Evolutionary conservation across 2,329 filamentous ascomycete genomes (phyloP), one percentile per base, ranked within the genome.

Genomic region (Stenocarpella maydis): DNA sequence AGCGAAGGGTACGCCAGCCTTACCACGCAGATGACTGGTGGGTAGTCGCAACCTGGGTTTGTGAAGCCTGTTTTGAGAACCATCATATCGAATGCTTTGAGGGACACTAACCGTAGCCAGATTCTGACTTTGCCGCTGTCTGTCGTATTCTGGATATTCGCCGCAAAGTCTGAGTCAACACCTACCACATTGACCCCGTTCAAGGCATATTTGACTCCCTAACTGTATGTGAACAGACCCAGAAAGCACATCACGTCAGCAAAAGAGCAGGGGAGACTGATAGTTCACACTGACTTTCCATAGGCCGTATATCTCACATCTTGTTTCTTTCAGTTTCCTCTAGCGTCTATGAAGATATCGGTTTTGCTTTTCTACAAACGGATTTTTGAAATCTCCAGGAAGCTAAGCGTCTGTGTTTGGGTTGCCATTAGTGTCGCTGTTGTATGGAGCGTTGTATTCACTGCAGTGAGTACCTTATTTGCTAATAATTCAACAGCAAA

Each of bases 301-400:
- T 19, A 65, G 63, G 37, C 37, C 24, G 37, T 26, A 0, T 54
- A 34, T 8, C 10, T 65, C 28, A 17, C 63, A 10, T 37, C 37
- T 4, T 65, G 63, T 26, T 19, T 53, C 1, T 17, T 65, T 21
- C 37, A 34, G 14, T 3, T 54, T 10, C 63, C 63, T 2, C 7
- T 65, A 1, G 28, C 49, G 1, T 41, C 63, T 12, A 26, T 54
- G 3, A 65, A 65, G 37, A 65, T 65, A 21, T 52, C 63, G 5
- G 63, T 65, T 0, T 12, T 65, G 37, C 63, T 65, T 15, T 65
- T 54, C 26, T 65, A 65, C 2, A 65, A 53, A 43, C 63, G 63
- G 1, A 65, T 65, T 31, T 65, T 65, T 15, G 1, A 2, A 1
- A 53, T 61, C 1, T 61, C 63, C 2, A 4, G 8, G 24, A 52